phyloP scores from a whole-genome alignment of 2,329 filamentous ascomycete genomes.

The Sporothrix luriei region DNA sequence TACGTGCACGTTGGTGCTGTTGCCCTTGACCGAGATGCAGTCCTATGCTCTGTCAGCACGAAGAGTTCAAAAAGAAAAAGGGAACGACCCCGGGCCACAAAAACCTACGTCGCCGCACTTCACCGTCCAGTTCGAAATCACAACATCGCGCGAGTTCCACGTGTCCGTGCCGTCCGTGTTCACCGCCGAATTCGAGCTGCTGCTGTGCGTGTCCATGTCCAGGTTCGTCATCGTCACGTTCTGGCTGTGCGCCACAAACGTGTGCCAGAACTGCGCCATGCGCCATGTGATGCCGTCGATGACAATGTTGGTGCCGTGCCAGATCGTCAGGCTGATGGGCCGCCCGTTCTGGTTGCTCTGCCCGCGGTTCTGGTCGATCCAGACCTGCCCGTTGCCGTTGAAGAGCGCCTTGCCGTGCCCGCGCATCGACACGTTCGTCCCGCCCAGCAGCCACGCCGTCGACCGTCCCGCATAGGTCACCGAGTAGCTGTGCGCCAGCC shows the following conservation, averaged over 20 bases:
- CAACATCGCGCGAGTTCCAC: constrained; percentile 53
- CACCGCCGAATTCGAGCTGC: constrained; percentile 49
- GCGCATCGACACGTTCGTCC: constrained; percentile 51
- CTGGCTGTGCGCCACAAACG: constrained; percentile 50
- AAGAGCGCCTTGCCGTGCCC: constrained; percentile 54
- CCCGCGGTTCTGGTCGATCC: constrained; percentile 50
- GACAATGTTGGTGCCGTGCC: constrained; percentile 50
- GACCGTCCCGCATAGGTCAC: constrained; percentile 55
- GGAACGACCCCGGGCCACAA: no score
- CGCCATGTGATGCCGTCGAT: constrained; percentile 51
- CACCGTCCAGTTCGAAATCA: constrained; percentile 52
- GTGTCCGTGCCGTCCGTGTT: constrained; percentile 57
- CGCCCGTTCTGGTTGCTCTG: constrained; percentile 49
- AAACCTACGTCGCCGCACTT: constrained; percentile 42
- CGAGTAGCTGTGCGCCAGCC: constrained; percentile 50
- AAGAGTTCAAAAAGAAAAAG: no score
- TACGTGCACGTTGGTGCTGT: constrained; percentile 46
- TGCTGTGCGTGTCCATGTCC: constrained; percentile 54
- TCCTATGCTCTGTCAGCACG: constrained; percentile 39
- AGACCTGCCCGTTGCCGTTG: constrained; percentile 50
- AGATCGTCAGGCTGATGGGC: constrained; percentile 51
- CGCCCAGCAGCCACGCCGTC: constrained; percentile 55
- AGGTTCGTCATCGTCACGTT: constrained; percentile 56
- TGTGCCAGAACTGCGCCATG: constrained; percentile 56
- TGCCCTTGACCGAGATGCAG: constrained; percentile 48